Conservation (phyloP, 164 flowering plant species). For the Tetracentron sinense region DNA sequence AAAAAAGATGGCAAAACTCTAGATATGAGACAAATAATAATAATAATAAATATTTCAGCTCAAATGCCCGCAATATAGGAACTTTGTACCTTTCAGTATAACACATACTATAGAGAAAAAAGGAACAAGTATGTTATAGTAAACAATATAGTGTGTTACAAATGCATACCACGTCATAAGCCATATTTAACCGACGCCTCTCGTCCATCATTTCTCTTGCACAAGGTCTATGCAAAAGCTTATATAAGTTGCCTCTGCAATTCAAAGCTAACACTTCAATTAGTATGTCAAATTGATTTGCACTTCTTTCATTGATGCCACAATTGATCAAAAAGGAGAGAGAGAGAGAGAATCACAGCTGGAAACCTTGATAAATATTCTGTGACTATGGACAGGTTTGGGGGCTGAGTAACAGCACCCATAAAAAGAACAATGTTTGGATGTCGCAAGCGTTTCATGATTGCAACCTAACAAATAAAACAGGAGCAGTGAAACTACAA, state of each 20-base stretch:
- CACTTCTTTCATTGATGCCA: background rate
- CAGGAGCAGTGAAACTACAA: background rate
- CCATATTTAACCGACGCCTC: conserved; percentile 88
- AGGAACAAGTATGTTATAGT: no score
- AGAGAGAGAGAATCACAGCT: conserved; percentile 3
- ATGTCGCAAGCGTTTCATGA: conserved; percentile 94
- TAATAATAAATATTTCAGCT: no score
- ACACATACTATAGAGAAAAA: no score
- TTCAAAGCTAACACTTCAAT: conserved; percentile 9
- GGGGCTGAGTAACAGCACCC: conserved; percentile 98
- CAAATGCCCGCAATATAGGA: background rate
- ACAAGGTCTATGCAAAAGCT: conserved; percentile 85
- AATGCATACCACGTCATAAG: conserved; percentile 84
- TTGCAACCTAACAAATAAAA: conserved; percentile 59
- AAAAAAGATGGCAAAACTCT: background rate
- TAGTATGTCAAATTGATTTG: background rate
- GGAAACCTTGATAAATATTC: conserved; percentile 90
- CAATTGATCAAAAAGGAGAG: background rate
- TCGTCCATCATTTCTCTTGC: conserved; percentile 80
- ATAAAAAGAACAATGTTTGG: conserved; percentile 97
- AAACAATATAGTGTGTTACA: background rate
- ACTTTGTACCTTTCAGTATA: no score
- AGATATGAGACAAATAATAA: no score
- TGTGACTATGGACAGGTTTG: conserved; percentile 91
- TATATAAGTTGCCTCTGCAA: conserved; percentile 91